Evolutionary conservation across 2,329 filamentous ascomycete genomes (phyloP), one percentile per base, ranked within the genome.

Genomic region (Fusarium sterilihyphosum): DNA sequence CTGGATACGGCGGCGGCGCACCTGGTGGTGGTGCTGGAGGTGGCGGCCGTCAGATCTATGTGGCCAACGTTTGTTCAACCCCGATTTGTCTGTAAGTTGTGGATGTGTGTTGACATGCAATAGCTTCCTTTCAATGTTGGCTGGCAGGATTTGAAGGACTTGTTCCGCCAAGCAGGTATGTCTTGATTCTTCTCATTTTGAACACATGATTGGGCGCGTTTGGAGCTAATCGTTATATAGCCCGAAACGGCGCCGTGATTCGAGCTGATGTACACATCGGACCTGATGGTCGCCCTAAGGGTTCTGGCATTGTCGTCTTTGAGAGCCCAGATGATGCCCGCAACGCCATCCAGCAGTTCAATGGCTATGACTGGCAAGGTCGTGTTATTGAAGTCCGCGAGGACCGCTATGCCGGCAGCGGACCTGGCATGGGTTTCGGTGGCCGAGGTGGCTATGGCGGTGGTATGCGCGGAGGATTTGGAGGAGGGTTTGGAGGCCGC

Each of bases 131-230:
- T 95, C 86, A 97, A 94, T 76, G 94, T 97, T 79, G 96, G 96
- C 82, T 99, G 96, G 96, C 96, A 99, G 86, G 96, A 99, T 84
- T 87, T 99, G 78, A 99, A 99, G 87, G 96, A 99, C 84, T 89
- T 99, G 77, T 99, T 99, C 89, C 94, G 96, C 81, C 95, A 98
- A 89, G 95, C 96, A 86, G 94, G 95, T 98, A 88, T 89, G 94
- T 88, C 58, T 49, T 54, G 18, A 17, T 57, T 26, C 29, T 20
- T 26, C 22, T 40, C 8, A 24, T 44, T 53, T 31, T 22, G 49
- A 67, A 57, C 47, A 49, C 49, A 58, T 61, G 31, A 59, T 47
- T 17, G 49, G 26, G 29, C 38, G 53, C 37, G 41, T 41, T 61
- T 56, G 41, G 33, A 49, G 67, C 74, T 74, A 57, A 76, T 59